Evolutionary conservation across 148 eudicot genomes (phyloP).

Genomic region (Heliosperma pusillum): DNA sequence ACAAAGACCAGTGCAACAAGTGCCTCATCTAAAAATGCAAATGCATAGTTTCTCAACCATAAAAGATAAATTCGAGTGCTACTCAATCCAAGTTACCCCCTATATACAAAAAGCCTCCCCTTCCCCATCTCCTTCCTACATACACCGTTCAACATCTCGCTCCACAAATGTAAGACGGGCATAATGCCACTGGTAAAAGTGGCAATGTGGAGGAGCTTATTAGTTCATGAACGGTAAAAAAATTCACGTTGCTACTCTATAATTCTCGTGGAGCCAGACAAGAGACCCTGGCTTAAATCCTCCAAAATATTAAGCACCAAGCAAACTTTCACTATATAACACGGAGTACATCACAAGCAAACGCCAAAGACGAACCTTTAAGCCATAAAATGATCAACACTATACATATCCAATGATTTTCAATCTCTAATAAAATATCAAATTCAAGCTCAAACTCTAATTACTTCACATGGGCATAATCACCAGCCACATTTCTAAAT

Average conservation of each 20-base stretch:
- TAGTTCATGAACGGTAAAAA: no score
- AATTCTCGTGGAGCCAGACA: background rate
- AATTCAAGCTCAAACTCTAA: conserved; percentile 1
- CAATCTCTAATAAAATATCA: background rate
- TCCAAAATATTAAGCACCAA: background rate
- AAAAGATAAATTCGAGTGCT: background rate
- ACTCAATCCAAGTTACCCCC: background rate
- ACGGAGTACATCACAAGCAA: background rate
- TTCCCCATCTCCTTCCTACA: background rate
- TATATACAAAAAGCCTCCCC: no score
- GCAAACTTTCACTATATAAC: background rate
- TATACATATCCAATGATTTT: background rate
- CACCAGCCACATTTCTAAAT: conserved; percentile 1
- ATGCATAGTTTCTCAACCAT: background rate
- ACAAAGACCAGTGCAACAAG: background rate
- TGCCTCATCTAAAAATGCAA: background rate
- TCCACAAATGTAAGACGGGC: background rate
- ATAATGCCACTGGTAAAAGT: background rate
- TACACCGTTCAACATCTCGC: background rate
- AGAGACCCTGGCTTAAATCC: background rate
- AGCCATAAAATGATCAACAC: conserved; percentile 19
- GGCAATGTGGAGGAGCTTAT: no score
- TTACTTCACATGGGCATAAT: background rate
- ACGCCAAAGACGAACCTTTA: background rate
- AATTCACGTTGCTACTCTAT: no score